Evolutionary conservation across 2,329 filamentous ascomycete genomes (phyloP), one percentile per base, ranked within the genome.

Genomic region (Penicillium polonicum): DNA sequence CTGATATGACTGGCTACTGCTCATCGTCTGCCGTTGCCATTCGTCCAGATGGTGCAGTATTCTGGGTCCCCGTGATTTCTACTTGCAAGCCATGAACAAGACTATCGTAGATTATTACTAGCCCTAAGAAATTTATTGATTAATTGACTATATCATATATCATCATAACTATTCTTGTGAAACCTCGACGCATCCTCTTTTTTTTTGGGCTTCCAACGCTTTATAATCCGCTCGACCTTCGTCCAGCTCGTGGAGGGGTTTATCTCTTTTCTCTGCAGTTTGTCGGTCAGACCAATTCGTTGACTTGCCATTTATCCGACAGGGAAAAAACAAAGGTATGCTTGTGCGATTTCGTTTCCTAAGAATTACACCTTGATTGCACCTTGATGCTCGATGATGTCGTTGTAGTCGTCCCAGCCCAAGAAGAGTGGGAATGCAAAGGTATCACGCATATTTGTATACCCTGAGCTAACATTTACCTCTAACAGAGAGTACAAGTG

Each of bases 281-380:
- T 59, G 55, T 63, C 55, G 58, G 55, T 62, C 58, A 50, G 61
- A 49, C 60, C 49, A 57, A 60, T 63, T 52, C 15, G 36, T 60
- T 52, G 35, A 29, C 51, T 39, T 62, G 53, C 58, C 58, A 63
- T 61, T 52, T 44, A 35, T 44, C 21, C 39, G 10, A 17, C 12
- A 36, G 21, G n/a, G 25, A 7, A 21, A 35, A 51, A 43, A 4
- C 31, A 43, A 33, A 44, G 39, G 50, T 46, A 43, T n/a, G 50
- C 13, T 10, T 46, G 39, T 36, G 50, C 17, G 31, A 12, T 46
- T 43, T 25, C 2, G 1, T 19, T 52, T 10, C 21, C 21, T n/a
- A 21, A 12, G 17, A 19, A 46, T 36, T 35, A 21, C 39, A 52
- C 27, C 15, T 27, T 21, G 6, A 36, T 44, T 44, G 19, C 39